Base-by-base conservation (phyloP, 1,284 basidiomycete genomes). In the Abortiporus biennis region DNA sequence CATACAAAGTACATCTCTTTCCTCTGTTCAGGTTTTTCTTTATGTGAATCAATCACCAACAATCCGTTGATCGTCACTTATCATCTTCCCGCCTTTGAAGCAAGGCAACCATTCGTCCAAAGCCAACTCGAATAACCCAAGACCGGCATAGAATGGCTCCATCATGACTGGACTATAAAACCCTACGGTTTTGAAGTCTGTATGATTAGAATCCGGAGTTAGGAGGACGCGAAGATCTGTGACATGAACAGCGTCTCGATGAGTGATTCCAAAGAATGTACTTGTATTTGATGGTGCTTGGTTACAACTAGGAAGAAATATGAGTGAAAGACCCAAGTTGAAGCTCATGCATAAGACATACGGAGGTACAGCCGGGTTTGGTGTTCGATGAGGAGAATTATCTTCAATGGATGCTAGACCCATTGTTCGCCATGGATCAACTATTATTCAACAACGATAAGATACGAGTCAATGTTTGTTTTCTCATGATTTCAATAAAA, bases 401-500 rank as follows among this genome's bases (percentile, higher is more conserved):
- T 58, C 42, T 47, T 74, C 72, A 34, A 72, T 72, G 6, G 71
- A 73, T 4, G 69, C 69, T 2, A 74, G 58, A 1, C 71, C 68
- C 69, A 73, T 67, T 6, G 71, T 73, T n/a, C 71, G 56, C 72
- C 72, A 74, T 3, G 71, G 72, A 51, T 74, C 71, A 47, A 73
- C 71, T 74, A 41, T 3, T 22, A 9, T 31, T n/a, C 32, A n/a
- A n/a, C n/a, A n/a, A n/a, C n/a, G n/a, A n/a, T n/a, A n/a, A n/a
- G n/a, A n/a, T n/a, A n/a, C n/a, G n/a, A n/a, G n/a, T n/a, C n/a
- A n/a, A n/a, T n/a, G n/a, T n/a, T n/a, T n/a, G n/a, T n/a, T n/a
- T n/a, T n/a, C n/a, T n/a, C n/a, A n/a, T n/a, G n/a, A n/a, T n/a
- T n/a, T n/a, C n/a, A n/a, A n/a, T n/a, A n/a, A n/a, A n/a, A n/a